These are phyloP conservation scores for Hyaloscypha hepaticicola DNA, from an alignment of 495 filamentous ascomycete genomes.

Conservation along the genomic window DNA sequence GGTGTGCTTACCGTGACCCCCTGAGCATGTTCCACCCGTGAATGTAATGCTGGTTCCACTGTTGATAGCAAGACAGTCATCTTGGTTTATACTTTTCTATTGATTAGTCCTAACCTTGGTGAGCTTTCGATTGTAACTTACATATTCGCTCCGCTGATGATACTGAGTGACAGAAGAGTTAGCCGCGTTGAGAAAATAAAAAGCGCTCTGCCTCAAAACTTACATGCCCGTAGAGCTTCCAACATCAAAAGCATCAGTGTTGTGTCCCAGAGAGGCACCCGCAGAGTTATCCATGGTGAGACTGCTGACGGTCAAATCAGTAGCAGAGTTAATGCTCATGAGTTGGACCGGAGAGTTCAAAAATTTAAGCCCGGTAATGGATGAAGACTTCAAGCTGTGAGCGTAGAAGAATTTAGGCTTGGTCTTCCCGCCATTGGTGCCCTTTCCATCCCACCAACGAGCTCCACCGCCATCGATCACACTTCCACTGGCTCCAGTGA, in stretches of 20 bases:
- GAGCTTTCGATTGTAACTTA: too few species aligned
- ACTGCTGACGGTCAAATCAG: slow-evolving; percentile 45
- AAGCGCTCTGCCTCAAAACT: too few species aligned
- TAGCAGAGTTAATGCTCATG: slow-evolving; percentile 53
- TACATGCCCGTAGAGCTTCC: slow-evolving; percentile 37
- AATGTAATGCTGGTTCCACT: slow-evolving; percentile 54
- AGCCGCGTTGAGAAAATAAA: too few species aligned
- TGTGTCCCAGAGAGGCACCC: slow-evolving; percentile 52
- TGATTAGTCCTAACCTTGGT: background rate
- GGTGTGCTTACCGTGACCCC: slow-evolving; percentile 52
- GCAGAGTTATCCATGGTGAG: slow-evolving; percentile 48
- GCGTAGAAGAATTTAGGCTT: slow-evolving; percentile 57
- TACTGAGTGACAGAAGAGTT: too few species aligned
- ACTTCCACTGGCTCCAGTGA: slow-evolving; percentile 44
- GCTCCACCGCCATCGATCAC: slow-evolving; percentile 47
- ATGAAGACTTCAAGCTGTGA: slow-evolving; percentile 37
- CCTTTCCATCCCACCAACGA: slow-evolving; percentile 52
- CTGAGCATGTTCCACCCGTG: slow-evolving; percentile 49
- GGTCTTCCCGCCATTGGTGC: slow-evolving; percentile 49
- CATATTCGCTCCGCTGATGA: too few species aligned
- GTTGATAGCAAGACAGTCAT: slow-evolving; percentile 61
- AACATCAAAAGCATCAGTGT: slow-evolving; percentile 69
- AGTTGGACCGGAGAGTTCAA: slow-evolving; percentile 62
- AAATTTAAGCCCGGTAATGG: slow-evolving; percentile 50
- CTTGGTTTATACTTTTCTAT: slow-evolving; percentile 58